These are phyloP conservation scores for Leishmania gerbilli DNA, from an alignment of 208 protist genomes.

Conservation along the genomic window DNA sequence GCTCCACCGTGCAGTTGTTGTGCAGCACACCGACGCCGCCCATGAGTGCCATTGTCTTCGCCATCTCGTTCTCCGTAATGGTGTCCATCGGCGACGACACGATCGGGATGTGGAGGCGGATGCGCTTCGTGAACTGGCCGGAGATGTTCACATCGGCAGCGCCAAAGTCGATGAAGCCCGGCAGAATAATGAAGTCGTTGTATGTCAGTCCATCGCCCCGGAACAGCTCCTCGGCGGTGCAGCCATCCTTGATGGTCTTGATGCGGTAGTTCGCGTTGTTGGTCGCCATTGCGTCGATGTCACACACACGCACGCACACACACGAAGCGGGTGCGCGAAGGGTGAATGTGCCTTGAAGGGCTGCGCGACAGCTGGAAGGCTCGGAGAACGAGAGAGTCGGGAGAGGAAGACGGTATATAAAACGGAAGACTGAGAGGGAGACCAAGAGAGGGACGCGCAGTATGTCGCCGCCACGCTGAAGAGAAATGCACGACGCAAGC, in stretches of 20 bases:
- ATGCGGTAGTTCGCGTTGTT: slow-evolving; percentile 58
- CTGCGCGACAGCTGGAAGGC: neutral
- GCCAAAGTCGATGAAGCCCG: slow-evolving; percentile 95
- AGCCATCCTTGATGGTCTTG: slow-evolving; percentile 86
- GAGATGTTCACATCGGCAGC: slow-evolving; percentile 85
- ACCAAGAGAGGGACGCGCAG: neutral
- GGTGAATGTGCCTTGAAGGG: neutral
- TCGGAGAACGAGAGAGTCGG: neutral
- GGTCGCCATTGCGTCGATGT: slow-evolving; percentile 19
- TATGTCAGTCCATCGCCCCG: slow-evolving; percentile 88
- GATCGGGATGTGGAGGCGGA: slow-evolving; percentile 92
- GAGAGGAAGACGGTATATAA: neutral
- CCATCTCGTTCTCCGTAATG: slow-evolving; percentile 94
- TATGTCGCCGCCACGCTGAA: slow-evolving; percentile 4
- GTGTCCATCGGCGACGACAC: slow-evolving; percentile 97
- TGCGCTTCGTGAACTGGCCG: slow-evolving; percentile 89
- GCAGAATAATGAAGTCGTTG: slow-evolving; percentile 95
- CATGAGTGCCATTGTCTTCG: slow-evolving; percentile 91
- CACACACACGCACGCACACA: neutral
- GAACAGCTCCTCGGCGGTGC: slow-evolving; percentile 88
- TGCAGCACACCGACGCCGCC: slow-evolving; percentile 97
- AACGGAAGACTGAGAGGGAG: slow-evolving; percentile 17
- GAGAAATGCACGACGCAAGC: neutral
- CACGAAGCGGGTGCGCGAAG: neutral
- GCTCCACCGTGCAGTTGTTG: slow-evolving; percentile 93